Conservation (phyloP, 2,329 filamentous ascomycete species). For the Paracorniculantispora psalliotae region DNA sequence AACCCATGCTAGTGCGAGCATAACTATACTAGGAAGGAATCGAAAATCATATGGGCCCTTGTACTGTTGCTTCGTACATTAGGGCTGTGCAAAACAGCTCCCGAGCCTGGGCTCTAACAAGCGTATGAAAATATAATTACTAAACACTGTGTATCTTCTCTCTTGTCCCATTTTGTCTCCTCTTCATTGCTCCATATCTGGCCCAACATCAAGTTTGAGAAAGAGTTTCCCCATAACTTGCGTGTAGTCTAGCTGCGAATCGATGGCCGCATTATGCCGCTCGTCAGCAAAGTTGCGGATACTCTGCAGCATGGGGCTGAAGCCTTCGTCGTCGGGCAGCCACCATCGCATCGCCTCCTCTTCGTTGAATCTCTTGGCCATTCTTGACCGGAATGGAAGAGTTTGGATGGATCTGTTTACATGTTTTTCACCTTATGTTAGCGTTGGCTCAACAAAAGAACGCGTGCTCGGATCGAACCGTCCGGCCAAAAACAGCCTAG, state of each 20-base stretch:
- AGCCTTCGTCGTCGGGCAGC: slow-evolving; percentile 77
- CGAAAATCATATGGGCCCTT: no score
- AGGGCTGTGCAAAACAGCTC: neutral
- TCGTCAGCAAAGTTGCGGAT: slow-evolving; percentile 80
- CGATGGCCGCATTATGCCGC: slow-evolving; percentile 57
- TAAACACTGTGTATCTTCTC: neutral
- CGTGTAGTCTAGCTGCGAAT: slow-evolving; percentile 58
- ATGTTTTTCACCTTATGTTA: neutral
- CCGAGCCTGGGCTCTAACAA: neutral
- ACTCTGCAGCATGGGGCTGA: slow-evolving; percentile 66
- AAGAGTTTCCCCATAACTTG: slow-evolving; percentile 73
- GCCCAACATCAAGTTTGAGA: slow-evolving; percentile 43
- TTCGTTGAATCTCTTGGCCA: slow-evolving; percentile 71
- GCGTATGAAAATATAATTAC: neutral
- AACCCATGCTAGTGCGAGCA: no score
- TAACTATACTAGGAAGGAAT: no score
- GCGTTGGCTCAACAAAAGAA: neutral
- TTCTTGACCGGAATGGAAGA: slow-evolving; percentile 63
- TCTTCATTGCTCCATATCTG: slow-evolving; percentile 10
- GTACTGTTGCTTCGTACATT: no score
- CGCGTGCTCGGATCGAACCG: neutral
- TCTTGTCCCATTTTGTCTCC: neutral
- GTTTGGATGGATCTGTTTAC: slow-evolving; percentile 74
- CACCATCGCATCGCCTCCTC: slow-evolving; percentile 76
- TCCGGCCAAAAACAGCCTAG: neutral